Evolutionary conservation across 345 rosid genomes (phyloP), one percentile per base, ranked within the genome.

Genomic region (Excoecaria agallocha): DNA sequence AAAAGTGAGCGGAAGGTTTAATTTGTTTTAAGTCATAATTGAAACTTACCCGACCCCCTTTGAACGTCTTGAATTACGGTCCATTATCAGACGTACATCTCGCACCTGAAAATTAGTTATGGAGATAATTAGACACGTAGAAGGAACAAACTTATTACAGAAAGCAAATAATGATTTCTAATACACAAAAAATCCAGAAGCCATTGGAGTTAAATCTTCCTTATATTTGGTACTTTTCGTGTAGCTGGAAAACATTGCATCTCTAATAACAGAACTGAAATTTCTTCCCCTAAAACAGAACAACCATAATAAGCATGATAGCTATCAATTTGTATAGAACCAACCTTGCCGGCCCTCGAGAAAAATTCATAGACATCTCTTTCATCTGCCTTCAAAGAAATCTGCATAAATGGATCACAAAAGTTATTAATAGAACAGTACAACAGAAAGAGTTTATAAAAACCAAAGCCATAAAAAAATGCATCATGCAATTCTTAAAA

Each of bases 311-410:
- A 38, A 55, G 16, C 17, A 41, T 20, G 9, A 41, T 25, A 8
- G 51, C 55, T 50, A 37, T 25, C 25, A 30, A 70, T 24, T 38
- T 58, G 46, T 13, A 12, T 54, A 25, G 22, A 72, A 78, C 82
- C 82, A 79, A 95, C 99, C 96, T 93, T 93, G 83, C 99, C 99
- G 79, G 99, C 99, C 80, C 88, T 89, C 25, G 98, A 90, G 81
- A 95, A 95, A 83, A 95, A 95, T 72, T 91, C 99, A 60, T 91
- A 95, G 58, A 90, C 91, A 76, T 95, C 92, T 82, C 91, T 93
- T 86, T 95, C 99, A 82, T 84, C 88, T 68, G 99, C 99, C 84
- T 91, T 95, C 90, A 95, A 81, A 76, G 85, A 83, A 76, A 95
- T 88, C 99, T 95, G 93, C 59, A 61, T 54, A 72, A 37, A 41